These are phyloP conservation scores for Stylonectria norvegica DNA, from an alignment of 2,329 filamentous ascomycete species.

Conservation along the genomic window DNA sequence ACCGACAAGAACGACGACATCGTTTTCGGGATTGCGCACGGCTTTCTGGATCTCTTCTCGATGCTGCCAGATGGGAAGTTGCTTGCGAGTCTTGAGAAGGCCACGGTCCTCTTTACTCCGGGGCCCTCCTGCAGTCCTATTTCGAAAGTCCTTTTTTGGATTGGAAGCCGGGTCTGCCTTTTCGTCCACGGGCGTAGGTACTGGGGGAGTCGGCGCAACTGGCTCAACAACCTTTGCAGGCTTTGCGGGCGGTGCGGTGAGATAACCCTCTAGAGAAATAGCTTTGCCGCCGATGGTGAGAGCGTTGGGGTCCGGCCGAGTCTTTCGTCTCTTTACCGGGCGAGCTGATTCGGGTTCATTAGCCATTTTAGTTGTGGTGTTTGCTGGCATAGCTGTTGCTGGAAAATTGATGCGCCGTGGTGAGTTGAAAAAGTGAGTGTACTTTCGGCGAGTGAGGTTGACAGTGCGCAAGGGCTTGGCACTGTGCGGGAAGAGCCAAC, in stretches of 20 bases:
- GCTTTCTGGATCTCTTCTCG: constrained; percentile 64
- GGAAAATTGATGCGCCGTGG: neutral
- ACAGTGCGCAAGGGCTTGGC: no score
- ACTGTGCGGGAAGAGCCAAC: no score
- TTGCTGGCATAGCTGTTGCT: constrained; percentile 5
- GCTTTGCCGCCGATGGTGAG: constrained; percentile 47
- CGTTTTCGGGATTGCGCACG: constrained; percentile 52
- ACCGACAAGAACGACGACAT: constrained; percentile 82
- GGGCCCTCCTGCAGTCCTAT: constrained; percentile 11
- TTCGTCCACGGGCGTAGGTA: constrained; percentile 2
- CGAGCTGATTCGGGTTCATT: constrained; percentile 22
- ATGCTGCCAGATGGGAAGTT: constrained; percentile 77
- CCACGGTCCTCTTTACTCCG: constrained; percentile 28
- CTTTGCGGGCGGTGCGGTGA: constrained; percentile 36
- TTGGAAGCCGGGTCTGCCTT: constrained; percentile 1
- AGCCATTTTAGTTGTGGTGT: constrained; percentile 21
- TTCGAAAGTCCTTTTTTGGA: constrained; percentile 8
- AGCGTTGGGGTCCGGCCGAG: constrained; percentile 30
- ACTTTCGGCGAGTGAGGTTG: no score
- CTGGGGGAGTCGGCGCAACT: constrained; percentile 3
- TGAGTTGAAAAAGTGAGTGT: constrained; percentile 9
- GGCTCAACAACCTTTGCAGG: constrained; percentile 14
- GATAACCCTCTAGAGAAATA: constrained; percentile 49
- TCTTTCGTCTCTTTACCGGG: constrained; percentile 39
- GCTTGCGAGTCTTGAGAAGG: constrained; percentile 52